These are phyloP conservation scores for Gymnopilus dilepis DNA, from an alignment of 768 basidiomycete species.

Conservation along the genomic window DNA sequence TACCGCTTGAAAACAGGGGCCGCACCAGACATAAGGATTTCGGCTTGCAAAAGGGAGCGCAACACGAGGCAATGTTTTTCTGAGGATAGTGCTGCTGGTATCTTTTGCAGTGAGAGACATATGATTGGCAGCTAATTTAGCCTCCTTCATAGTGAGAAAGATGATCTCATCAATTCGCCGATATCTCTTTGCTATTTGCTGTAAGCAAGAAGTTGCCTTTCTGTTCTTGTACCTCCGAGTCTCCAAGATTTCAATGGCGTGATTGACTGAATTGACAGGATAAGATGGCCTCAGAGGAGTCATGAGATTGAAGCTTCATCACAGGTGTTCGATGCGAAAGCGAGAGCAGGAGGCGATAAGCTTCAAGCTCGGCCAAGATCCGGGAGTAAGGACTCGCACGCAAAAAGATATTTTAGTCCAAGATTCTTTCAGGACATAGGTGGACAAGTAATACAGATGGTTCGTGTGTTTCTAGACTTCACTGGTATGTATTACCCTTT, in stretches of 20 bases:
- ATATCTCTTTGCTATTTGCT: not conserved
- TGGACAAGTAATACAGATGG: not conserved
- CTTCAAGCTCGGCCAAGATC: constrained; percentile 1
- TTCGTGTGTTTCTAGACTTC: not conserved
- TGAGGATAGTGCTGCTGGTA: not conserved
- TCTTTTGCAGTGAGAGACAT: not conserved
- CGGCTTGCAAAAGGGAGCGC: not conserved
- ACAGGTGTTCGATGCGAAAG: not conserved
- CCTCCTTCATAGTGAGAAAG: constrained; percentile 5
- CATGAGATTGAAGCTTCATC: not conserved
- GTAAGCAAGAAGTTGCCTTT: not conserved
- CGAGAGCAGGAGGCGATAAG: not conserved
- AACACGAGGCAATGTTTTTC: constrained; percentile 13
- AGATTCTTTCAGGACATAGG: not conserved
- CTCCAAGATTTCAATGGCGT: too few relatives aligned
- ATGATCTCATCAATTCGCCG: constrained; percentile 11
- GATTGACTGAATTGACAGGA: not conserved
- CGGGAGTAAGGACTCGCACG: not conserved
- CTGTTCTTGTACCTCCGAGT: too few relatives aligned
- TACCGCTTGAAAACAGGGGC: not conserved
- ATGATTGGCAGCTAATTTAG: constrained; percentile 15
- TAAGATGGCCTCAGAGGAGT: not conserved
- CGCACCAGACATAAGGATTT: not conserved
- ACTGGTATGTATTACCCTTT: not conserved
- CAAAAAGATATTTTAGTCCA: not conserved